Conservation (phyloP, 176 grass and related monocot genomes). For the Guadua angustifolia region DNA sequence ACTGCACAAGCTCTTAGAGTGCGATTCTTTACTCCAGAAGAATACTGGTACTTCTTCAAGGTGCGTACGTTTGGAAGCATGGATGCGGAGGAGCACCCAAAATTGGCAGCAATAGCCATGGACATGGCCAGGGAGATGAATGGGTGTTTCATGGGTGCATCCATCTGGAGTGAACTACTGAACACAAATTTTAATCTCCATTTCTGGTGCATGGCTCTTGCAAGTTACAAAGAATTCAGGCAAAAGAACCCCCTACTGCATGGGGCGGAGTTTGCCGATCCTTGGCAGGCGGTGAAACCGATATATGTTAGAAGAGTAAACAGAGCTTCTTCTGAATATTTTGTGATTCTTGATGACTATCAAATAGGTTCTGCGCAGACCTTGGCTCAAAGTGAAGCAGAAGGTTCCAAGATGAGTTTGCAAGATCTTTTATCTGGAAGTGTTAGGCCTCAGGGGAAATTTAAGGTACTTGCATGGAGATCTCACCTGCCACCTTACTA, state of each 20-base stretch:
- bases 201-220: not conserved
- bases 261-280: not conserved
- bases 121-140: no score
- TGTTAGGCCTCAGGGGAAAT: not conserved
- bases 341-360: not conserved
- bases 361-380: not conserved
- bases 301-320: not conserved
- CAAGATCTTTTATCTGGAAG: conserved; percentile 9
- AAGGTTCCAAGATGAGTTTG: not conserved
- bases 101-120: no score
- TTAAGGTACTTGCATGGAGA: not conserved
- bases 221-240: not conserved
- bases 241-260: not conserved
- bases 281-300: not conserved
- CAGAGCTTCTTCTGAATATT: not conserved
- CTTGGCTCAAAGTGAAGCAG: not conserved
- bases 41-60: no score
- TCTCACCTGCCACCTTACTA: conserved; percentile 31
- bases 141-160: no score
- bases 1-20: no score
- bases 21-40: no score
- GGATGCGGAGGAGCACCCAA: no score
- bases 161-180: no score
- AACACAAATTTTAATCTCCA: no score
- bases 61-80: no score